These are phyloP conservation scores for Huntiella moniliformis DNA, from an alignment of 2,329 filamentous ascomycete genomes.

Conservation along the genomic window DNA sequence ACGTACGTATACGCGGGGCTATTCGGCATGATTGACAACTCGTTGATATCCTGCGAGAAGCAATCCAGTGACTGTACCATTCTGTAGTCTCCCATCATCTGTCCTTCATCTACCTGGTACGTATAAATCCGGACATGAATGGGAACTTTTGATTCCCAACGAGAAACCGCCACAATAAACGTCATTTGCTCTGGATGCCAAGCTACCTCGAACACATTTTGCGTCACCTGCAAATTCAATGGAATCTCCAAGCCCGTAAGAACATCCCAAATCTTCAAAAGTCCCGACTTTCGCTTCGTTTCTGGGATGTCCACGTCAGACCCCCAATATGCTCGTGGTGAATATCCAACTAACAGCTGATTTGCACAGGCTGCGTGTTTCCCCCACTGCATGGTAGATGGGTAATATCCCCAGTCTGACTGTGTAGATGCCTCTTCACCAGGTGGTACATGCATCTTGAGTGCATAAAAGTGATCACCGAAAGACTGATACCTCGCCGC, in stretches of 20 bases:
- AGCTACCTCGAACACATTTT: slow-evolving; percentile 45
- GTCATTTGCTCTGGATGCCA: slow-evolving; percentile 38
- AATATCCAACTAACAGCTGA: slow-evolving; percentile 42
- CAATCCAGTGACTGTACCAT: slow-evolving; percentile 40
- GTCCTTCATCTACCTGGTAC: neutral
- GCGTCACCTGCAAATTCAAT: slow-evolving; percentile 31
- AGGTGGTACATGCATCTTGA: neutral
- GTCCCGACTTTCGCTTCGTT: slow-evolving; percentile 36
- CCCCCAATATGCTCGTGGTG: slow-evolving; percentile 32
- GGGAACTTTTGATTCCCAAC: slow-evolving; percentile 24
- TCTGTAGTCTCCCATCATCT: slow-evolving; percentile 15
- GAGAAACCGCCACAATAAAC: slow-evolving; percentile 39
- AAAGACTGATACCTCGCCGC: slow-evolving; percentile 21
- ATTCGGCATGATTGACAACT: slow-evolving; percentile 40
- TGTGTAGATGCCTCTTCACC: neutral
- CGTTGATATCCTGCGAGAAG: slow-evolving; percentile 40
- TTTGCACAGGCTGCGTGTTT: slow-evolving; percentile 25
- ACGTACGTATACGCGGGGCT: slow-evolving; percentile 31
- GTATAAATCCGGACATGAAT: slow-evolving; percentile 36
- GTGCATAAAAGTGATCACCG: slow-evolving; percentile 5
- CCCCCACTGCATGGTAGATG: slow-evolving; percentile 46
- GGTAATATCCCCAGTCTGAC: slow-evolving; percentile 40
- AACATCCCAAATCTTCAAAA: slow-evolving; percentile 42
- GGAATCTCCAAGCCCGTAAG: slow-evolving; percentile 23
- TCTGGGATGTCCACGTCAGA: slow-evolving; percentile 40